These are phyloP conservation scores for Hygrophila difformis DNA, from an alignment of 257 asterid species.

Conservation along the genomic window DNA sequence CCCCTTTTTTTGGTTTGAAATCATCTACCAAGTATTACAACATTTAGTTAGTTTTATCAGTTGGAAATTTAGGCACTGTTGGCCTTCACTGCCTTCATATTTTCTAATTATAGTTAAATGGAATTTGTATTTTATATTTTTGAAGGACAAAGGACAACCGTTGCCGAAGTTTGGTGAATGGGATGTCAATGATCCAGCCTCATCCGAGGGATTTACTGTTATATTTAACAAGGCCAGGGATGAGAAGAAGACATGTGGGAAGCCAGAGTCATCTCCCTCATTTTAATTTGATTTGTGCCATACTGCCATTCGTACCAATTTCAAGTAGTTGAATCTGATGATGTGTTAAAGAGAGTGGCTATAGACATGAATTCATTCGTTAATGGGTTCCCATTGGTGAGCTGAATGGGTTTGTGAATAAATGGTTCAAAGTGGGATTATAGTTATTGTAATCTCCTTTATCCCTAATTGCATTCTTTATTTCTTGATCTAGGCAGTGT, in stretches of 20 bases:
- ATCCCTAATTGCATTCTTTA: no score
- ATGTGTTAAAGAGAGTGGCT: background rate
- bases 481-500: no score
- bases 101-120: conserved; percentile 1
- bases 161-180: conserved; percentile 99
- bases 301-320: background rate
- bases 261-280: conserved; percentile 86
- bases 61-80: no score
- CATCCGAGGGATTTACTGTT: conserved; percentile 98
- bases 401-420: background rate
- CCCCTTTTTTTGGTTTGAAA: no score
- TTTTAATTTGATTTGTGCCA: no score
- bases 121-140: conserved; percentile 3
- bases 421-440: background rate
- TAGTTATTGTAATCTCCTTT: background rate
- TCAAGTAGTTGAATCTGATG: background rate
- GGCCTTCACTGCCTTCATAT: no score
- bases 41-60: no score
- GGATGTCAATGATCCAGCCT: conserved; percentile 98
- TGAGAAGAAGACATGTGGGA: conserved; percentile 94
- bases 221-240: conserved; percentile 96
- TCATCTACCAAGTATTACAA: no score
- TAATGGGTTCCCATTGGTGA: background rate
- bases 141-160: conserved; percentile 88
- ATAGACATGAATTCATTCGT: background rate